phyloP scores from a whole-genome alignment of 148 eudicot genomes.

The Rhododendron ferrugineum region DNA sequence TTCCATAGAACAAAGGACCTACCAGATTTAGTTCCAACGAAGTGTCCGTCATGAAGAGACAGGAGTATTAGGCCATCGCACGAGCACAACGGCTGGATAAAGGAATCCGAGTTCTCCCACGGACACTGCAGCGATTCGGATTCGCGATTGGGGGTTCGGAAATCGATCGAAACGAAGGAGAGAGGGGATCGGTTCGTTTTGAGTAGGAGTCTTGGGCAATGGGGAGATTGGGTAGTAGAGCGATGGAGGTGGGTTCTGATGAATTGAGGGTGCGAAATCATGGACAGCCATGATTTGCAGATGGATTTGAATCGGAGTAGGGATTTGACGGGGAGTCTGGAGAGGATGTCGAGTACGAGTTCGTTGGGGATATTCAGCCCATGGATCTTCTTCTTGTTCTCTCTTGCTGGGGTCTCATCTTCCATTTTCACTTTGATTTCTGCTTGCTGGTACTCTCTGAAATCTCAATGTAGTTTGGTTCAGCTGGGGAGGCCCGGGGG shows the following conservation, averaged over 20 bases:
- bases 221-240: too few species aligned
- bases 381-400: too few species aligned
- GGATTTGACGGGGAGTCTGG: conserved; percentile 3
- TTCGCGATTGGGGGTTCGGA: background rate
- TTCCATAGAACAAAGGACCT: background rate
- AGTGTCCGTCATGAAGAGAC: background rate
- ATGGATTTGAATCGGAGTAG: background rate
- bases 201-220: background rate
- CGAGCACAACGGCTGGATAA: background rate
- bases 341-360: background rate
- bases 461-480: too few species aligned
- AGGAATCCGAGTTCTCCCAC: background rate
- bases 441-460: too few species aligned
- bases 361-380: background rate
- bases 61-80: background rate
- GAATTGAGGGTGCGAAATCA: background rate
- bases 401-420: background rate
- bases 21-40: too few species aligned
- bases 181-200: background rate
- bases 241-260: background rate
- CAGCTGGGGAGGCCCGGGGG: too few species aligned
- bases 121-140: background rate
- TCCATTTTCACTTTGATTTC: background rate
- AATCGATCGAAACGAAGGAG: background rate
- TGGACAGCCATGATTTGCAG: conserved; percentile 4